Percentiles rank a stretch among this genome's conserved stretches.
Evolutionary conservation across 1,139 yeast genomes (phyloP).

Genomic region (Lodderomyces metapsilosis): DNA sequence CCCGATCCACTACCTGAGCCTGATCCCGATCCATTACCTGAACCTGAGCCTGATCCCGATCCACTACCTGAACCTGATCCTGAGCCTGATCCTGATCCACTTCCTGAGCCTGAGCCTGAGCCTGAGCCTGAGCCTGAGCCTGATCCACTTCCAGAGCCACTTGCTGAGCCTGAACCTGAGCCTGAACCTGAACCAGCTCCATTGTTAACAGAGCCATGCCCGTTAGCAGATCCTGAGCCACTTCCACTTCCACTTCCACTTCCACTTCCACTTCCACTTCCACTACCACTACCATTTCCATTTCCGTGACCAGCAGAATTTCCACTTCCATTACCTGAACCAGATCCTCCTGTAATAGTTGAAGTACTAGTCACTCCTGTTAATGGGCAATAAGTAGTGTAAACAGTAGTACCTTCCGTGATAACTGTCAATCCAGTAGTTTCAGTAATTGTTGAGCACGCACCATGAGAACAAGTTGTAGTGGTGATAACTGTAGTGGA

Average conservation of each 20-base stretch:
- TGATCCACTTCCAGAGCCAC: neutral
- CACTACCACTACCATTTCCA: neutral
- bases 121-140: neutral
- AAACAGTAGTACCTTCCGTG: slow-evolving; percentile 1
- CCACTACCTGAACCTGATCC: neutral
- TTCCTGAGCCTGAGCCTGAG: neutral
- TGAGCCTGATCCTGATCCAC: neutral
- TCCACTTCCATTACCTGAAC: too few species aligned
- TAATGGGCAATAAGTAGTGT: slow-evolving; percentile 4
- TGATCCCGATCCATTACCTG: neutral
- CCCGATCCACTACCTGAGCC: neutral
- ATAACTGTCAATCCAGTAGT: slow-evolving; percentile 3
- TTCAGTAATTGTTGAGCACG: neutral
- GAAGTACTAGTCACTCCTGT: neutral
- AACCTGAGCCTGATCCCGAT: neutral
- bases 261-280: neutral
- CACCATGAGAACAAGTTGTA: neutral
- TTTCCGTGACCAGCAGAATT: too few species aligned
- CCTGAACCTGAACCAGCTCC: too few species aligned
- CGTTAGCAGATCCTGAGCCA: too few species aligned
- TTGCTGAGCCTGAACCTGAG: too few species aligned
- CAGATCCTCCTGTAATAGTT: neutral
- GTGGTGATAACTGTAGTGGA: slow-evolving; percentile 1
- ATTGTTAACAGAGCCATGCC: too few species aligned
- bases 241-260: neutral